phyloP scores from a whole-genome alignment of 73 alveolate genomes.

The Tetrahymena thermophila region DNA sequence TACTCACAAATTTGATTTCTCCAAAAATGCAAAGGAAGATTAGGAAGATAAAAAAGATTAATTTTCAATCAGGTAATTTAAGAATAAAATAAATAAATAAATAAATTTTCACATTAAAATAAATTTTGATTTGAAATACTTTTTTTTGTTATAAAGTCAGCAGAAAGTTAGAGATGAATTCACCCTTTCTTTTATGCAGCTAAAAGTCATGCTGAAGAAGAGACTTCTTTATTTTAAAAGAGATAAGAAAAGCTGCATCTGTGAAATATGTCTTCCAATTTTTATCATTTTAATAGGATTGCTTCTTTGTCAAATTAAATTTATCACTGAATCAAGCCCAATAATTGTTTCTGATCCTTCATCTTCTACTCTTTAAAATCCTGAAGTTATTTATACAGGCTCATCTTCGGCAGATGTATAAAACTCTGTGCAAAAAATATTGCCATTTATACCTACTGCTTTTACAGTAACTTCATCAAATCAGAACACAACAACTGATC shows the following conservation, averaged over 20 bases:
- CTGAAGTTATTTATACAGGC: neutral
- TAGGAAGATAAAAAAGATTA: slow-evolving; percentile 47
- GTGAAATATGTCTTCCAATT: slow-evolving; percentile 82
- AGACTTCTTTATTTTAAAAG: slow-evolving; percentile 64
- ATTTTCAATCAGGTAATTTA: slow-evolving; percentile 37
- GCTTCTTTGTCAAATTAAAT: slow-evolving; percentile 21
- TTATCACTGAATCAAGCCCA: slow-evolving; percentile 15
- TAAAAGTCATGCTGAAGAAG: slow-evolving; percentile 65
- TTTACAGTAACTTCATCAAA: neutral
- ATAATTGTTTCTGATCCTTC: neutral
- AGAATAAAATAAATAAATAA: neutral
- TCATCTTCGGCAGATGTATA: neutral
- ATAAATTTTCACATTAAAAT: neutral
- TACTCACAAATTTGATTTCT: slow-evolving; percentile 3
- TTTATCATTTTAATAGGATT: slow-evolving; percentile 68
- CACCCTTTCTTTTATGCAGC: slow-evolving; percentile 46
- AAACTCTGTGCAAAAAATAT: neutral
- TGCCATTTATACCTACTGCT: neutral
- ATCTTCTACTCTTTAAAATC: neutral
- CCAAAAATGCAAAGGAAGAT: slow-evolving; percentile 8
- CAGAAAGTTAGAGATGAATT: slow-evolving; percentile 8
- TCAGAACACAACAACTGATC: neutral
- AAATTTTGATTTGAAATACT: too few species aligned
- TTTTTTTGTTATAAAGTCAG: neutral
- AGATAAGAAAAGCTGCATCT: slow-evolving; percentile 64